Conservation (phyloP, 441 rosid species). For the Sinapis alba region DNA sequence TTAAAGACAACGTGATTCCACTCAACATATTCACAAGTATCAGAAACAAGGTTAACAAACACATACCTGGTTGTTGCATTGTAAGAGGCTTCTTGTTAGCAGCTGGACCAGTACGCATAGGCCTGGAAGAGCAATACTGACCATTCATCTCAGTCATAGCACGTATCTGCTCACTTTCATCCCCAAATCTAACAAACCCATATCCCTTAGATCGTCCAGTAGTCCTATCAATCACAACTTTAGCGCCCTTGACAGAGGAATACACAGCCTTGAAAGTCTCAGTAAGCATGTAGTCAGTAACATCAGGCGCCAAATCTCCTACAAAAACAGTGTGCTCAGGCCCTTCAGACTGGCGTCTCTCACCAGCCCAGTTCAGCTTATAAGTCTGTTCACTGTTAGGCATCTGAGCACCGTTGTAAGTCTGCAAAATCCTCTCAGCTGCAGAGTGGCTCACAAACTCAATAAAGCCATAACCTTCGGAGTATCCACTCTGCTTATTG, state of each 20-base stretch:
- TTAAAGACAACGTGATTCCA: background rate
- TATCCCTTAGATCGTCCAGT: conserved; percentile 97
- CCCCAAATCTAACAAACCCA: conserved; percentile 91
- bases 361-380: conserved; percentile 96
- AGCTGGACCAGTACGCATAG: conserved; percentile 96
- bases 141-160: conserved; percentile 98
- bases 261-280: conserved; percentile 76
- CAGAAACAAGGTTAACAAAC: conserved; percentile 22
- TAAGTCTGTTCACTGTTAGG: conserved; percentile 73
- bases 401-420: conserved; percentile 77
- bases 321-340: conserved; percentile 86
- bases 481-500: conserved; percentile 62
- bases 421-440: conserved; percentile 81
- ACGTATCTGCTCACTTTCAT: conserved; percentile 77
- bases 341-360: conserved; percentile 78
- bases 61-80: conserved; percentile 64
- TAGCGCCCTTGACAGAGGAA: conserved; percentile 81
- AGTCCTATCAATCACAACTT: conserved; percentile 84
- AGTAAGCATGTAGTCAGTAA: conserved; percentile 67
- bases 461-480: conserved; percentile 92
- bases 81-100: conserved; percentile 72
- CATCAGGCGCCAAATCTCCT: conserved; percentile 94
- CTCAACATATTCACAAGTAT: conserved; percentile 3
- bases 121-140: conserved; percentile 75
- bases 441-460: conserved; percentile 70